A percentile compares a stretch with the other conserved stretches of the same genome.
Evolutionary conservation across 306 rosid species (phyloP).

Genomic region (Cotoneaster glaucophyllus): DNA sequence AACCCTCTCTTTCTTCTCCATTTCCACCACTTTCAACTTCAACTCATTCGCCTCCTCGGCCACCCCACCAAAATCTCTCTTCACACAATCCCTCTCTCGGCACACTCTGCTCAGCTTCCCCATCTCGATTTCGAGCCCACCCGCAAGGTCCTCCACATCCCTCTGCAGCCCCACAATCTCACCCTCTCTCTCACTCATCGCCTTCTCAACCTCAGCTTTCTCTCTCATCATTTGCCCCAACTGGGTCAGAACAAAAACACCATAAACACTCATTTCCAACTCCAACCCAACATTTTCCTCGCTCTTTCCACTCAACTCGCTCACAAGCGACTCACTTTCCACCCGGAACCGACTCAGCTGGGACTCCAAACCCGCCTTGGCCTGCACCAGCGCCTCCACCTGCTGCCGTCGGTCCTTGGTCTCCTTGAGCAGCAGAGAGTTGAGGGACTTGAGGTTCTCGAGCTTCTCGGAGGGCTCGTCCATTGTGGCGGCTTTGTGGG

Average conservation of each 20-base stretch:
- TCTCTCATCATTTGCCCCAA: slow-evolving; percentile 32
- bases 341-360: slow-evolving; percentile 16
- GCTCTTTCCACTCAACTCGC: slow-evolving; percentile 7
- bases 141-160: slow-evolving; percentile 14
- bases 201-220: slow-evolving; percentile 26
- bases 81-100: slow-evolving; percentile 43
- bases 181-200: slow-evolving; percentile 13
- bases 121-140: slow-evolving; percentile 31
- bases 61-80: slow-evolving; percentile 3
- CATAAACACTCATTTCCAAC: slow-evolving; percentile 32
- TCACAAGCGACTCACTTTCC: slow-evolving; percentile 27
- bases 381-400: slow-evolving; percentile 28
- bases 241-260: slow-evolving; percentile 29
- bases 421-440: slow-evolving; percentile 52
- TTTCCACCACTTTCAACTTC: slow-evolving; percentile 28
- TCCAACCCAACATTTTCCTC: slow-evolving; percentile 26
- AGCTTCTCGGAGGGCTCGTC: slow-evolving; percentile 43
- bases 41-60: slow-evolving; percentile 25
- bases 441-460: slow-evolving; percentile 60
- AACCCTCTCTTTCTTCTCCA: slow-evolving; percentile 23
- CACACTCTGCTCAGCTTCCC: slow-evolving; percentile 13
- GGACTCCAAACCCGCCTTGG: slow-evolving; percentile 28
- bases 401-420: slow-evolving; percentile 40
- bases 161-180: slow-evolving; percentile 32
- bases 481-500: slow-evolving; percentile 13